A percentile compares a stretch with the other conserved stretches of the same genome.
Evolutionary conservation across 164 flowering plant genomes (phyloP).

Genomic region (Taxillus chinensis): DNA sequence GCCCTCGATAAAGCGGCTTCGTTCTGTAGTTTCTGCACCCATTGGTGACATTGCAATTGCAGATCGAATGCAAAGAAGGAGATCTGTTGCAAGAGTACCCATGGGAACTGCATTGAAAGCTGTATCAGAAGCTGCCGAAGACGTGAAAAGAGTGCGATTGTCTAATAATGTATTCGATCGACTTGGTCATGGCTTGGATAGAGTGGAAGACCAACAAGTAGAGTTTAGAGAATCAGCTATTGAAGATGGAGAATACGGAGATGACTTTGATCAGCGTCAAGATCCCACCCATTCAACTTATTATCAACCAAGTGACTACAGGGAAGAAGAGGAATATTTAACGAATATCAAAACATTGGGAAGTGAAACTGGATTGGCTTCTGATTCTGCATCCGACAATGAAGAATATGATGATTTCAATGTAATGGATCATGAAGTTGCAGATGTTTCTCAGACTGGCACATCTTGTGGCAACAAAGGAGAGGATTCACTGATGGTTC

Average conservation of each 20-base stretch:
- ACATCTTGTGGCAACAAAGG: constrained; percentile 30
- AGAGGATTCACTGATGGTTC: constrained; percentile 36
- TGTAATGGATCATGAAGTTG: constrained; percentile 16
- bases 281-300: constrained; percentile 11
- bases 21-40: constrained; percentile 74
- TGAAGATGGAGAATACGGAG: constrained; percentile 33
- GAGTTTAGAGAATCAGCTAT: constrained; percentile 15
- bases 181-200: constrained; percentile 42
- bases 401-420: constrained; percentile 45
- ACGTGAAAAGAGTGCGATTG: constrained; percentile 43
- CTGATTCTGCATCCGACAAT: constrained; percentile 46
- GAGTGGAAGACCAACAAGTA: constrained; percentile 17
- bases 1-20: constrained; percentile 61
- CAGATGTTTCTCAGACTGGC: constrained; percentile 27
- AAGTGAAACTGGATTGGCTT: constrained; percentile 25
- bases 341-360: constrained; percentile 25
- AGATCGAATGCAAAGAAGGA: constrained; percentile 34
- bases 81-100: constrained; percentile 45
- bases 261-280: constrained; percentile 12
- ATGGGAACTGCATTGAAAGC: constrained; percentile 70
- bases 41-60: constrained; percentile 23
- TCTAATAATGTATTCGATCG: constrained; percentile 74
- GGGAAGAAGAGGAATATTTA: constrained; percentile 22
- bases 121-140: constrained; percentile 84
- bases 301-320: constrained; percentile 19